These are phyloP conservation scores for Conoideocrella luteorostrata DNA, from an alignment of 2,329 filamentous ascomycete species.

Conservation along the genomic window DNA sequence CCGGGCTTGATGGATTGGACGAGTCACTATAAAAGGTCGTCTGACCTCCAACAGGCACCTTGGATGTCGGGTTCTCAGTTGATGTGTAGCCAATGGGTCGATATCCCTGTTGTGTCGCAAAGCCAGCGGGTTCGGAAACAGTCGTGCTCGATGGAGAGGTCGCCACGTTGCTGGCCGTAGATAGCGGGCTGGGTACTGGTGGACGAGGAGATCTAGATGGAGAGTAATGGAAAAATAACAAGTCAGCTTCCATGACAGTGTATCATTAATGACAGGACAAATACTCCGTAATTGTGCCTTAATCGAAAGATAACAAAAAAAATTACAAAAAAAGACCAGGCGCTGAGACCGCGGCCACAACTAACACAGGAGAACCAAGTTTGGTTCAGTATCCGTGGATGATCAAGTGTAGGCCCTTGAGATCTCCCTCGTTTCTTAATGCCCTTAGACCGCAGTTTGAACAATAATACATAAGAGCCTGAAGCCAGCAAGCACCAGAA, in stretches of 20 bases:
- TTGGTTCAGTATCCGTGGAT: too few relatives aligned
- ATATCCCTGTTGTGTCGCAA: conserved; percentile 19
- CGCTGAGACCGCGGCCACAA: too few relatives aligned
- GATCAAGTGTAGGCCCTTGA: too few relatives aligned
- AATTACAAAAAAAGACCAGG: too few relatives aligned
- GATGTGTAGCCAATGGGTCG: conserved; percentile 11
- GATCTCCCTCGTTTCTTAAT: too few relatives aligned
- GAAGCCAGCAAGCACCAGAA: too few relatives aligned
- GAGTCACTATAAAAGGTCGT: conserved; percentile 32
- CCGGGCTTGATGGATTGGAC: conserved; percentile 27
- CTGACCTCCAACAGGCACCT: conserved; percentile 15
- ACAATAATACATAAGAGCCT: too few relatives aligned
- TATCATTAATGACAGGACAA: background rate
- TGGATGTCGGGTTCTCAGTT: conserved; percentile 6
- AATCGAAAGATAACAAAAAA: background rate
- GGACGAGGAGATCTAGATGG: conserved; percentile 40
- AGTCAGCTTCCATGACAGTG: too few relatives aligned
- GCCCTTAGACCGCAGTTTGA: too few relatives aligned
- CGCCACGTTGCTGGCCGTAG: conserved; percentile 33
- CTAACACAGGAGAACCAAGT: too few relatives aligned
- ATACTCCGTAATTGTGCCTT: too few relatives aligned
- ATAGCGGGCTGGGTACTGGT: conserved; percentile 44
- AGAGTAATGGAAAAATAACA: background rate
- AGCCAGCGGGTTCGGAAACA: conserved; percentile 21
- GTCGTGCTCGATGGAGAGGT: conserved; percentile 38